Evolutionary conservation across 78 protist species (phyloP).

Genomic region (Creolimax fragrantissima): DNA sequence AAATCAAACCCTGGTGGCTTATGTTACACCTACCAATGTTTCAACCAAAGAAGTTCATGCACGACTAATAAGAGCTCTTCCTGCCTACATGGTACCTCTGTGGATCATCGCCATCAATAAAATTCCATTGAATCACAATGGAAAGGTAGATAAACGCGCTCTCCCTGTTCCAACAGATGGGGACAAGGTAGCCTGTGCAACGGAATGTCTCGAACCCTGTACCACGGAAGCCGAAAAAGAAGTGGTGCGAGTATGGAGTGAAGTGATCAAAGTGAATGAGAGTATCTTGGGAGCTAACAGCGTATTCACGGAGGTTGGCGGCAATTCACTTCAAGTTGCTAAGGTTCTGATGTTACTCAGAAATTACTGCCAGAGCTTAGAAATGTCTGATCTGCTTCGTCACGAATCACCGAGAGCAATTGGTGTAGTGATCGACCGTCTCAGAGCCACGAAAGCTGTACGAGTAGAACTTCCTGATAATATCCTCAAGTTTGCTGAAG

Average conservation of each 20-base stretch:
- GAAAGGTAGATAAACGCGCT: neutral
- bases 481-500: neutral
- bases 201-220: neutral
- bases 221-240: neutral
- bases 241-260: neutral
- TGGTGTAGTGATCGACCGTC: neutral
- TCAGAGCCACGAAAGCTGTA: neutral
- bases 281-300: neutral
- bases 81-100: slow-evolving; percentile 10
- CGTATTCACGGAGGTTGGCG: neutral
- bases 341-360: neutral
- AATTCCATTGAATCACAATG: slow-evolving; percentile 7
- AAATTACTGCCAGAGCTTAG: neutral
- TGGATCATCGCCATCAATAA: neutral
- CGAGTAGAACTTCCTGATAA: neutral
- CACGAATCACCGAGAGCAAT: neutral
- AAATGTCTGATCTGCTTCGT: neutral
- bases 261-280: neutral
- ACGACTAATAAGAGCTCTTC: neutral
- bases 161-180: neutral
- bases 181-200: neutral
- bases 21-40: neutral
- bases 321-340: neutral
- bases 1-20: slow-evolving; percentile 15
- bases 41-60: neutral